phyloP scores from a whole-genome alignment of 305 asterid genomes.

The Salvia sclarea region DNA sequence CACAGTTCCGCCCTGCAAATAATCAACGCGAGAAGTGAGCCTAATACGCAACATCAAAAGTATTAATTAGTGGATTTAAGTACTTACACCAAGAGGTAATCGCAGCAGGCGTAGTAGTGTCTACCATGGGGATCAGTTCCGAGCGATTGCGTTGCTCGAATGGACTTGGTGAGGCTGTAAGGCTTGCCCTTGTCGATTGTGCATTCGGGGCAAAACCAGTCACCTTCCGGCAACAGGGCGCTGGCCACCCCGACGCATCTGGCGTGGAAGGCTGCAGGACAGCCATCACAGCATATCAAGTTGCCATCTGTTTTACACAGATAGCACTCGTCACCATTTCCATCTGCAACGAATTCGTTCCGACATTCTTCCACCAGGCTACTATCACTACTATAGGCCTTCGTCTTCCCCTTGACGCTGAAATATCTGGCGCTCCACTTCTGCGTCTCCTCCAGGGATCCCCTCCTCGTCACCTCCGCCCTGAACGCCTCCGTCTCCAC shows the following conservation, averaged over 20 bases:
- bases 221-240: constrained; percentile 80
- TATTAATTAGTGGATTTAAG: too few species aligned
- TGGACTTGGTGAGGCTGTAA: constrained; percentile 46
- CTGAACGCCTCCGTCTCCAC: constrained; percentile 62
- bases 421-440: neutral
- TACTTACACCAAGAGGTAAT: constrained; percentile 90
- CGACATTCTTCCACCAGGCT: constrained; percentile 19
- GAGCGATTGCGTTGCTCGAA: constrained; percentile 67
- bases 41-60: too few species aligned
- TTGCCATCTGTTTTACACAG: constrained; percentile 87
- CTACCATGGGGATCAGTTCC: constrained; percentile 76
- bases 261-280: constrained; percentile 92
- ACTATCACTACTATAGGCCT: constrained; percentile 46
- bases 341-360: constrained; percentile 43
- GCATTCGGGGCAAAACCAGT: constrained; percentile 96
- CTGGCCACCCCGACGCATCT: constrained; percentile 79
- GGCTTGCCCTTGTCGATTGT: constrained; percentile 54
- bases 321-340: constrained; percentile 85
- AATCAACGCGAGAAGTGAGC: constrained; percentile 29
- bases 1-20: constrained; percentile 66
- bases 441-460: constrained; percentile 43
- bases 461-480: constrained; percentile 66
- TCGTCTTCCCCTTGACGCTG: constrained; percentile 42
- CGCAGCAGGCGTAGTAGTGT: constrained; percentile 64
- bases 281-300: constrained; percentile 90